Conservation (phyloP, 306 rosid genomes). For the Lathyrus aphaca region DNA sequence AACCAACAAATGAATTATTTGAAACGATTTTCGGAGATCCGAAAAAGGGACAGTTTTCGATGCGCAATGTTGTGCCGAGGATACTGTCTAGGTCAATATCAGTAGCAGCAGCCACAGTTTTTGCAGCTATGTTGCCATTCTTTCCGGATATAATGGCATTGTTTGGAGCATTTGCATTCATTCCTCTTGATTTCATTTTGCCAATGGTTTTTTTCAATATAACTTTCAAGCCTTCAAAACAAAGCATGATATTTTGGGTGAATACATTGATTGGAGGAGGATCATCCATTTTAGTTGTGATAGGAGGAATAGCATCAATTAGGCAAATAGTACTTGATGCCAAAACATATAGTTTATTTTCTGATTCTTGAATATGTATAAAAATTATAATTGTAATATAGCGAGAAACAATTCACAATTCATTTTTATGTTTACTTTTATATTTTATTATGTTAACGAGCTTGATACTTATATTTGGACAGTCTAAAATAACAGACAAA, state of each 20-base stretch:
- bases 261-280: constrained; percentile 60
- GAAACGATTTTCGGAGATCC: constrained; percentile 69
- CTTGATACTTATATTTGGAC: not conserved
- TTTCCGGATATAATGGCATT: constrained; percentile 79
- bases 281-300: constrained; percentile 53
- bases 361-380: constrained; percentile 64
- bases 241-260: constrained; percentile 54
- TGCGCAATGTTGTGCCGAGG: constrained; percentile 66
- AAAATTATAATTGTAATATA: constrained; percentile 20
- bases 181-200: constrained; percentile 81
- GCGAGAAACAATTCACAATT: constrained; percentile 34
- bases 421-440: constrained; percentile 10
- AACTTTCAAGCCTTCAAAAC: constrained; percentile 79
- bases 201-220: constrained; percentile 76
- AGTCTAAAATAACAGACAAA: not conserved
- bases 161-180: constrained; percentile 78
- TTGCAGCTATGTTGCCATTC: constrained; percentile 89
- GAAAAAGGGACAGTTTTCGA: constrained; percentile 59
- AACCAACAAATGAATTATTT: constrained; percentile 76
- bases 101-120: constrained; percentile 58
- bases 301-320: constrained; percentile 75
- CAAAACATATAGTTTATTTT: constrained; percentile 60
- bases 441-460: not conserved
- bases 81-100: constrained; percentile 61
- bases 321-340: constrained; percentile 78